phyloP scores from a whole-genome alignment of 768 basidiomycete genomes.

The Boletus sp. region DNA sequence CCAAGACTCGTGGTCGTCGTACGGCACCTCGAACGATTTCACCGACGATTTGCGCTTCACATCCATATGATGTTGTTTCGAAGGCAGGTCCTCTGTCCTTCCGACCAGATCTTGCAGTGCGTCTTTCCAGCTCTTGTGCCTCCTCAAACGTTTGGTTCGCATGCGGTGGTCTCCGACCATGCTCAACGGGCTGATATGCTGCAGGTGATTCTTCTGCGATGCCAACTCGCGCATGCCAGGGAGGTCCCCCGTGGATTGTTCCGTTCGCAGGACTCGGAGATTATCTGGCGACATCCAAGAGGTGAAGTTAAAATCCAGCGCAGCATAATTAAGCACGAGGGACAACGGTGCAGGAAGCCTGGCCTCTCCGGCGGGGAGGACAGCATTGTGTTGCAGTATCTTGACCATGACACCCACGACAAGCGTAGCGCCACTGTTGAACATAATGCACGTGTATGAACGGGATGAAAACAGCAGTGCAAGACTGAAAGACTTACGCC shows the following conservation, averaged over 20 bases:
- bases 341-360: constrained; percentile 72
- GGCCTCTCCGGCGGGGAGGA: constrained; percentile 27
- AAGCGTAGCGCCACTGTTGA: constrained; percentile 78
- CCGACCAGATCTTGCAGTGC: constrained; percentile 46
- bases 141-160: constrained; percentile 41
- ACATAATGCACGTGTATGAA: constrained; percentile 12
- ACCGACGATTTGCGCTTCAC: constrained; percentile 30
- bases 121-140: constrained; percentile 60
- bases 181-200: constrained; percentile 85
- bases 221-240: constrained; percentile 67
- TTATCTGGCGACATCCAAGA: constrained; percentile 93
- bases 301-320: constrained; percentile 96
- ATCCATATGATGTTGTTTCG: constrained; percentile 19
- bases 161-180: constrained; percentile 75
- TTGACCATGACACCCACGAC: constrained; percentile 82
- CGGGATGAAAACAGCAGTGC: neutral
- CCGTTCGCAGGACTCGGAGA: constrained; percentile 77
- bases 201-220: constrained; percentile 83
- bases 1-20: constrained; percentile 47
- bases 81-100: constrained; percentile 32
- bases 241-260: constrained; percentile 82
- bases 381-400: constrained; percentile 63
- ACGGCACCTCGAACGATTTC: constrained; percentile 18
- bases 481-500: constrained; percentile 62
- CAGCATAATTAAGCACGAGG: constrained; percentile 85